A percentile compares a stretch with the other conserved stretches of the same genome.
Conservation (phyloP, 768 basidiomycete genomes). For the Termitomyces eurrhizus region DNA sequence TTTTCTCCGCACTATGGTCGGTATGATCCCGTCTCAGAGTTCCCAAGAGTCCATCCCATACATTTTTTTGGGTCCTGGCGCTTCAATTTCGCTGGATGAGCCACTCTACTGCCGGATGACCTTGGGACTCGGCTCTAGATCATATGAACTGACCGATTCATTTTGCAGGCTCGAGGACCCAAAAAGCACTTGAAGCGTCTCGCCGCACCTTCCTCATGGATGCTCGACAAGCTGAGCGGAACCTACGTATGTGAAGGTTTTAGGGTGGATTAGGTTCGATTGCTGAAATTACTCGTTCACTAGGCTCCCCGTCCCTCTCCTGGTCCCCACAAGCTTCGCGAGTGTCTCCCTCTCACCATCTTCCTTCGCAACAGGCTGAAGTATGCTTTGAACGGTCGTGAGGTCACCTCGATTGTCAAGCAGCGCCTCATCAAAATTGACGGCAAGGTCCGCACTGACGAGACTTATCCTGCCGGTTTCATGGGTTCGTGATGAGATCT, state of each 20-base stretch:
- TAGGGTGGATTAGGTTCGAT: not conserved
- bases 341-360: constrained; percentile 94
- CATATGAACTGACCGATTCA: constrained; percentile 22
- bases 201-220: constrained; percentile 97
- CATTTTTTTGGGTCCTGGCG: constrained; percentile 17
- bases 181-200: constrained; percentile 99
- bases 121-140: constrained; percentile 18
- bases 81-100: constrained; percentile 35
- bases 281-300: constrained; percentile 9
- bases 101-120: constrained; percentile 32
- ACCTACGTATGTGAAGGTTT: constrained; percentile 66
- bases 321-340: constrained; percentile 98
- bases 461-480: constrained; percentile 96
- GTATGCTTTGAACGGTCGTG: constrained; percentile 95
- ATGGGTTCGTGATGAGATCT: constrained; percentile 61
- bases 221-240: constrained; percentile 97
- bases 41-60: constrained; percentile 19
- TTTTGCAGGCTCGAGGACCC: constrained; percentile 84
- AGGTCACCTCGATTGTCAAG: constrained; percentile 92
- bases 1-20: constrained; percentile 42
- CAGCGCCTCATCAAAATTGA: constrained; percentile 99
- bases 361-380: constrained; percentile 99
- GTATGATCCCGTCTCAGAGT: constrained; percentile 25
- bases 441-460: constrained; percentile 96
- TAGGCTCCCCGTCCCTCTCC: constrained; percentile 96